Evolutionary conservation across 1,284 basidiomycete species (phyloP).

Genomic region (Ganoderma leucocontextum): DNA sequence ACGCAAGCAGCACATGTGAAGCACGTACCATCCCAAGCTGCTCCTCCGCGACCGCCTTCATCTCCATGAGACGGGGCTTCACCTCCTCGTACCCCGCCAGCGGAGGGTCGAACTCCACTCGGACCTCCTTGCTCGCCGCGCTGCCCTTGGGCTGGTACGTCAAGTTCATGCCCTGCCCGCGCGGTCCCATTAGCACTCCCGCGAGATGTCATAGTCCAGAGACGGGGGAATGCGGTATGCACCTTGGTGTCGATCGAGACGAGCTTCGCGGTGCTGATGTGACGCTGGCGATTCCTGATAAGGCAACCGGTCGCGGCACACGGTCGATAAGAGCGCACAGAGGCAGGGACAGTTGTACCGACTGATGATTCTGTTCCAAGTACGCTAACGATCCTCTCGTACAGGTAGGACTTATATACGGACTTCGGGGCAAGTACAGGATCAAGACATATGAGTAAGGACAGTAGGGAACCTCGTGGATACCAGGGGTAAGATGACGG

Average conservation of each 20-base stretch:
- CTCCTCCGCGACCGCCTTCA: constrained; percentile 79
- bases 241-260: constrained; percentile 71
- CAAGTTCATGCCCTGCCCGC: constrained; percentile 70
- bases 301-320: too few relatives aligned
- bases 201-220: not conserved
- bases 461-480: too few relatives aligned
- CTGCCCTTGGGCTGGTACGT: constrained; percentile 61
- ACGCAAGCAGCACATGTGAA: not conserved
- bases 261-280: constrained; percentile 71
- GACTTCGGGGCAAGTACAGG: too few relatives aligned
- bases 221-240: constrained; percentile 12
- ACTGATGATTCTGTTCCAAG: too few relatives aligned
- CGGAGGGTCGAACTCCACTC: constrained; percentile 72
- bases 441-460: too few relatives aligned
- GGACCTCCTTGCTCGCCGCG: constrained; percentile 54
- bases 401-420: too few relatives aligned
- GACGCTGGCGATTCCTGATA: too few relatives aligned
- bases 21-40: constrained; percentile 74
- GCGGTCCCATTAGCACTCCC: not conserved
- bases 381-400: too few relatives aligned
- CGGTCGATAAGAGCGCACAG: too few relatives aligned
- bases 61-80: constrained; percentile 76
- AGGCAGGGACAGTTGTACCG: too few relatives aligned
- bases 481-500: too few relatives aligned
- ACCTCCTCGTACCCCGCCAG: constrained; percentile 79